Base-by-base conservation (phyloP, 768 basidiomycete genomes). In the Gloeopeniophorella convolvens region DNA sequence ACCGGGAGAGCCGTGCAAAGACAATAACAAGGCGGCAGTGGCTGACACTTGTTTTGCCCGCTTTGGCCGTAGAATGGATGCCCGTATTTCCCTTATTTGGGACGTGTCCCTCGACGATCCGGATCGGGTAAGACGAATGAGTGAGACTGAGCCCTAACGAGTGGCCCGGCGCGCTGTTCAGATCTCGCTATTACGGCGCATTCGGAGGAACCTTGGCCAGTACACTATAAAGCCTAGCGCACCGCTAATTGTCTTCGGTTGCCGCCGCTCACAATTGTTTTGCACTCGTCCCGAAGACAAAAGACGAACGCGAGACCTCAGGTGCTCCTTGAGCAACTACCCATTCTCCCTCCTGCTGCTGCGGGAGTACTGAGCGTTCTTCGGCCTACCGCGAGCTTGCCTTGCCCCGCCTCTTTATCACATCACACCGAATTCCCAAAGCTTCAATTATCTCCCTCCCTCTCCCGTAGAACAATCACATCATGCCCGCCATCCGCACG, bases 401-500 rank as follows among this genome's bases (percentile, higher is more conserved):
- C 50, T 56, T 44, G 50, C 43, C 49, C 35, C 50, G 32, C 43
- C 46, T 47, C 43, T 56, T 50, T 49, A 45, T 55, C 48, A 23
- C n/a, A n/a, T n/a, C n/a, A n/a, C n/a, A n/a, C n/a, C n/a, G n/a
- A n/a, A n/a, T n/a, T 43, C 41, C 24, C 35, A 18, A 45, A 39
- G 26, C 48, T 35, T 43, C 47, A 30, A 21, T 31, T 34, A 16
- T 27, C 36, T 18, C 21, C 2, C 46, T 32, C 27, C 35, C 36
- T 31, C 35, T 34, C 50, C 43, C 48, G 34, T 55, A 45, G 62
- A 62, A 66, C 71, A 67, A 80, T 77, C 34, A 16, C 6, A 35
- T 36, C 75, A 87, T 87, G 85, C 85, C 85, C 67, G 83, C 83
- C 44, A 73, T 80, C 63, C 84, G 85, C 71, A 86, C 84, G 65